Percentiles rank a stretch among this genome's conserved stretches.
Conservation (phyloP, 768 basidiomycete genomes). For the Jaapia argillacea region DNA sequence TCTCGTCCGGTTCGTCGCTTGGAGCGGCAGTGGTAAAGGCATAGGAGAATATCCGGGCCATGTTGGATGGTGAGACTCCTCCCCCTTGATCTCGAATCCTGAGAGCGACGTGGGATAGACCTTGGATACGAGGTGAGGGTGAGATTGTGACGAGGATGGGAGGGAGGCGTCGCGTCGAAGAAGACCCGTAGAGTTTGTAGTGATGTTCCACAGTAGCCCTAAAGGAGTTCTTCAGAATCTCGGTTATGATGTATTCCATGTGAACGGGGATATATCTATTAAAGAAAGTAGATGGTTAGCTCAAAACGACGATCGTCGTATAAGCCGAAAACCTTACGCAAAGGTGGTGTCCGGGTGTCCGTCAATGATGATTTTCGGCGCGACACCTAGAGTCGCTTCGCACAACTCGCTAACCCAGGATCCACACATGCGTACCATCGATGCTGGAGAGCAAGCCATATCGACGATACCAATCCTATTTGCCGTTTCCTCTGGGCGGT, state of each 20-base stretch:
- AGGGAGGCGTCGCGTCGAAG: slow-evolving; percentile 31
- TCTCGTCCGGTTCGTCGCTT: slow-evolving; percentile 26
- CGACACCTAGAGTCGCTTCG: slow-evolving; percentile 70
- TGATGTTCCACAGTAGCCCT: slow-evolving; percentile 82
- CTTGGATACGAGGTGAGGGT: slow-evolving; percentile 29
- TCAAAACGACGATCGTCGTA: background rate
- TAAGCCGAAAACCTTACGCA: slow-evolving; percentile 41
- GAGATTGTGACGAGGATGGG: slow-evolving; percentile 68
- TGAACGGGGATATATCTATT: slow-evolving; percentile 80
- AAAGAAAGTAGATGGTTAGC: slow-evolving; percentile 3
- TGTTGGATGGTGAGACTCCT: slow-evolving; percentile 64
- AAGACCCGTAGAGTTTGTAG: slow-evolving; percentile 26
- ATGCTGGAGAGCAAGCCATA: slow-evolving; percentile 55
- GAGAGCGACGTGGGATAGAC: slow-evolving; percentile 53
- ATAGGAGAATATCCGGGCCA: slow-evolving; percentile 81
- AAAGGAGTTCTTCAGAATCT: slow-evolving; percentile 86
- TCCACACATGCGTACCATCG: slow-evolving; percentile 71
- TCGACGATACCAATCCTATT: slow-evolving; percentile 67
- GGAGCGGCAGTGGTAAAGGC: slow-evolving; percentile 81
- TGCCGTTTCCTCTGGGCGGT: slow-evolving; percentile 24
- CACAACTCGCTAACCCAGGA: slow-evolving; percentile 81
- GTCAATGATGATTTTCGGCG: slow-evolving; percentile 59
- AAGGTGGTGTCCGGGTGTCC: slow-evolving; percentile 65
- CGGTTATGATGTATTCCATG: slow-evolving; percentile 85
- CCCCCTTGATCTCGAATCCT: slow-evolving; percentile 83